These are phyloP conservation scores for Phytopythium oedochilum DNA, from an alignment of 352 stramenopile species.

Conservation along the genomic window DNA sequence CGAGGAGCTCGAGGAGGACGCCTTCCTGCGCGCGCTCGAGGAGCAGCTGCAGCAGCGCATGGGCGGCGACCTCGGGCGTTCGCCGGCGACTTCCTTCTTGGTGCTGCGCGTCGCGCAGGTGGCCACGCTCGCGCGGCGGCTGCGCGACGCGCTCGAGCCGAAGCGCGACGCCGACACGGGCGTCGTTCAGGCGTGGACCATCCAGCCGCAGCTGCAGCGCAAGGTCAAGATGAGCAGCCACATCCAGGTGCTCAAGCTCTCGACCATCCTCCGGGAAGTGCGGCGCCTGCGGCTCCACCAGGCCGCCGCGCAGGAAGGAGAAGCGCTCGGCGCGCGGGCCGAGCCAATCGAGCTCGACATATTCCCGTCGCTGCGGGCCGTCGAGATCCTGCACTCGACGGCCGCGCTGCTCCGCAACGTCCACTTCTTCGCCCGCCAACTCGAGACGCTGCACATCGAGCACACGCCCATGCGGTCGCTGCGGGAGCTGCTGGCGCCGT, in stretches of 20 bases:
- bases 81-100: slow-evolving; percentile 34
- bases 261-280: slow-evolving; percentile 77
- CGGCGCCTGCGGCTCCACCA: slow-evolving; percentile 60
- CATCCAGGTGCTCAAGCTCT: slow-evolving; percentile 85
- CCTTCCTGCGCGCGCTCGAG: slow-evolving; percentile 62
- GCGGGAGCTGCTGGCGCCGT: slow-evolving; percentile 33
- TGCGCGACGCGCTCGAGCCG: slow-evolving; percentile 70
- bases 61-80: slow-evolving; percentile 18
- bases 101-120: slow-evolving; percentile 67
- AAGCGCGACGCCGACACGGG: slow-evolving; percentile 60
- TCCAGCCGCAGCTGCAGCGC: slow-evolving; percentile 52
- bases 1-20: slow-evolving; percentile 41
- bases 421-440: slow-evolving; percentile 63
- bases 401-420: slow-evolving; percentile 36
- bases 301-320: slow-evolving; percentile 2
- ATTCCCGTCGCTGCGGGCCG: slow-evolving; percentile 62
- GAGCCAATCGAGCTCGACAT: slow-evolving; percentile 69
- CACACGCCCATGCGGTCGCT: slow-evolving; percentile 49
- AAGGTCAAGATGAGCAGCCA: slow-evolving; percentile 74
- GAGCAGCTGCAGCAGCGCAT: slow-evolving; percentile 64
- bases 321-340: not conserved
- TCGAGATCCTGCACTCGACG: slow-evolving; percentile 61
- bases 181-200: slow-evolving; percentile 70
- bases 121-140: slow-evolving; percentile 53
- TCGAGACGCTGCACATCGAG: slow-evolving; percentile 65